These are phyloP conservation scores for Pittosporum tobira DNA, from an alignment of 129 eudicot species.

Conservation along the genomic window DNA sequence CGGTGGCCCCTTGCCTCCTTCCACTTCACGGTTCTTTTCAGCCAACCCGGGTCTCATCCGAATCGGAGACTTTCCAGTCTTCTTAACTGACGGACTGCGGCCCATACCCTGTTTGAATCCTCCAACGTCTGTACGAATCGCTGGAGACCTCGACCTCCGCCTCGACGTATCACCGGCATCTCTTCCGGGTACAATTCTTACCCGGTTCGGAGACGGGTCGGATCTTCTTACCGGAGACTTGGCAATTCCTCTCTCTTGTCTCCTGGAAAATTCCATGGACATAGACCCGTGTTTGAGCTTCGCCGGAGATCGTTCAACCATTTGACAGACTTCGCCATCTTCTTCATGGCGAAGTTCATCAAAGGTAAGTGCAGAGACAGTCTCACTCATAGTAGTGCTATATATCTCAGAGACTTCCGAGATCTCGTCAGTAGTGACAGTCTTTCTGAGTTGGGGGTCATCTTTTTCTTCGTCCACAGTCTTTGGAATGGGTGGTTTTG, in stretches of 20 bases:
- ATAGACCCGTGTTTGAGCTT: constrained; percentile 26
- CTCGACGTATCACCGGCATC: constrained; percentile 29
- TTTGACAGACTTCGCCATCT: too few species aligned
- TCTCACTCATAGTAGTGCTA: too few species aligned
- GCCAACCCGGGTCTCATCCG: constrained; percentile 48
- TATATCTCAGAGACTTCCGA: too few species aligned
- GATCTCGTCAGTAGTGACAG: constrained; percentile 10
- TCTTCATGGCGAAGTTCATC: too few species aligned
- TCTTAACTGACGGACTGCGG: constrained; percentile 48
- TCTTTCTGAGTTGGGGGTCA: constrained; percentile 6
- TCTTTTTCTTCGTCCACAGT: constrained; percentile 7
- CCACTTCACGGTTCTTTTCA: constrained; percentile 31
- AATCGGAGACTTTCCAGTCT: constrained; percentile 60
- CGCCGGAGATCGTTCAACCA: constrained; percentile 30
- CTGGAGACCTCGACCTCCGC: too few species aligned
- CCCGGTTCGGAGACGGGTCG: constrained; percentile 48
- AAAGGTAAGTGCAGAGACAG: too few species aligned
- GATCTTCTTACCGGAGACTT: constrained; percentile 52
- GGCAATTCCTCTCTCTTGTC: constrained; percentile 15
- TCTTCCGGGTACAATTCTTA: constrained; percentile 25
- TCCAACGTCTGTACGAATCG: constrained; percentile 27
- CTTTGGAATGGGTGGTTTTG: constrained; percentile 17
- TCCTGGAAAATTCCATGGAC: constrained; percentile 29
- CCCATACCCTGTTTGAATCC: constrained; percentile 24
- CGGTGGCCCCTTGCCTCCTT: constrained; percentile 26